Base-by-base conservation (phyloP, 768 basidiomycete genomes). In the Calvatia gigantea region DNA sequence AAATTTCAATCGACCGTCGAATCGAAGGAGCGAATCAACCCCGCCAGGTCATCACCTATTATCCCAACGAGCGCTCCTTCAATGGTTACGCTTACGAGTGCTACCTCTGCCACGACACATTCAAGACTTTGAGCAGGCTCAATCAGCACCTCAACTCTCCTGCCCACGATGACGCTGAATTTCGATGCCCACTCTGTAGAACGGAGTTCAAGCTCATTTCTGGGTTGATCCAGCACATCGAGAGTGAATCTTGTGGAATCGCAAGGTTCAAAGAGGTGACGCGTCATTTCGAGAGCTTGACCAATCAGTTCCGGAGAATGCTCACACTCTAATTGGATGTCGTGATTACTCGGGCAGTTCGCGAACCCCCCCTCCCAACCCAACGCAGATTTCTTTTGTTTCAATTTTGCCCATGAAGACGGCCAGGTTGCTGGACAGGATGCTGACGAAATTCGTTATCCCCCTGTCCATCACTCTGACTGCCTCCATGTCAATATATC, bases 111-210 rank as follows among this genome's bases (percentile, higher is more conserved):
- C 75, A 82, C 64, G 54, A 50, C 19, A 60, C 47, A 11, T 84
- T 76, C 61, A 27, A 60, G 47, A 61, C 70, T 0, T 74, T 87
- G 11, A 9, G 14, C 0, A 69, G 67, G 6, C 74, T 89, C 47
- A 86, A 89, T 61, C 72, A 77, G 58, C 89, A 89, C 62, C 73
- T 89, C 41, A 72, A 75, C 47, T 87, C 87, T 66, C 83, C 87
- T 2, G 70, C 62, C 2, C 87, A 88, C 62, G 66, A 76, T 59
- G 72, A 76, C 1, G 75, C 71, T 64, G 70, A 77, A 2, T 87
- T 84, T 61, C 60, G 75, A 2, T 89, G 87, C 68, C 84, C 83
- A 3, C 67, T 66, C 9, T 89, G 87, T 61, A 61, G 51, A 2
- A 28, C 46, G 21, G 64, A 67, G 29, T 87, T 84, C 62, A 58